Conservation (phyloP, 768 basidiomycete genomes). For the Phallus indusiatus region DNA sequence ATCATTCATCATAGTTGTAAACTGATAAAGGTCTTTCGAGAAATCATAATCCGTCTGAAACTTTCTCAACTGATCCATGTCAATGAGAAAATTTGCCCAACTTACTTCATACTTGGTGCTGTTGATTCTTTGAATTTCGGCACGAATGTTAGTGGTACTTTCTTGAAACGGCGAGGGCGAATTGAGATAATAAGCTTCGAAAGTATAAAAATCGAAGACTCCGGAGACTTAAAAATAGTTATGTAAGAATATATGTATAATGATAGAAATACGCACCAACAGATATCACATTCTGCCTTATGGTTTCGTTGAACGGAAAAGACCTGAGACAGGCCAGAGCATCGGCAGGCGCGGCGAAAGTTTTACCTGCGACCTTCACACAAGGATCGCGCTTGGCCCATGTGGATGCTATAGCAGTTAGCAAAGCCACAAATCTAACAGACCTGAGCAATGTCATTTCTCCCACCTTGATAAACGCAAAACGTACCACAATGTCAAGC, state of each 20-base stretch:
- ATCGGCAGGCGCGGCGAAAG: constrained; percentile 41
- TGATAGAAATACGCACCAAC: constrained; percentile 6
- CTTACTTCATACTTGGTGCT: constrained; percentile 36
- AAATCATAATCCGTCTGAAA: constrained; percentile 57
- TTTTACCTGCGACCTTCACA: constrained; percentile 25
- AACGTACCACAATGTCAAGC: neutral
- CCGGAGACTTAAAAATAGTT: constrained; percentile 27
- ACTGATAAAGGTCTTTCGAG: constrained; percentile 45
- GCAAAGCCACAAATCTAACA: neutral
- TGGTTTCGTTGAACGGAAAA: constrained; percentile 48
- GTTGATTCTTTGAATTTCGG: constrained; percentile 38
- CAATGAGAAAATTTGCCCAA: neutral
- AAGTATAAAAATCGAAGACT: constrained; percentile 43
- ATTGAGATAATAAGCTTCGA: constrained; percentile 41
- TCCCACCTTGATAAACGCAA: neutral
- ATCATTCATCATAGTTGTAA: constrained; percentile 49
- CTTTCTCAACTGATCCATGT: too few species aligned
- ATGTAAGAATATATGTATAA: neutral
- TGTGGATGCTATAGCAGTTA: neutral
- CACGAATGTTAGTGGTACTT: constrained; percentile 43
- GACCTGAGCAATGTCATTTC: neutral
- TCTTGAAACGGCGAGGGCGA: constrained; percentile 44
- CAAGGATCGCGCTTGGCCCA: constrained; percentile 22
- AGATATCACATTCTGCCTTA: constrained; percentile 42
- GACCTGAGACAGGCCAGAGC: constrained; percentile 50